A percentile compares a stretch with the other conserved stretches of the same genome.
These are phyloP conservation scores for Sporothrix curviconia DNA, from an alignment of 2,329 filamentous ascomycete species.

Conservation along the genomic window DNA sequence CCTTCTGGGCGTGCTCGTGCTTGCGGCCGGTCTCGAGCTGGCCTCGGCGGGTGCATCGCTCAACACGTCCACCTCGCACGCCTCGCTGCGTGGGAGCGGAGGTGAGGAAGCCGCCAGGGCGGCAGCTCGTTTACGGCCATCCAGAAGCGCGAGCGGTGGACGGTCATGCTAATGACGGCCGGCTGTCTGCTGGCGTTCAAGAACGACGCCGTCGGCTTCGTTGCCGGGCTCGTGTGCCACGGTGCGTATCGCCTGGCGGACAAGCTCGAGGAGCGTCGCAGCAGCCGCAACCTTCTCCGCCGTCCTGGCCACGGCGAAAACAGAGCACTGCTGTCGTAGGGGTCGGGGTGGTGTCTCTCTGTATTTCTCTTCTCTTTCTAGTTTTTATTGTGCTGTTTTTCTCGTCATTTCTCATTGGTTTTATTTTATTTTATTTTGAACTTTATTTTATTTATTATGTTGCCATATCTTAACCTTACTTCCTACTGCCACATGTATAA, in stretches of 20 bases:
- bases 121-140: slow-evolving; percentile 48
- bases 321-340: slow-evolving; percentile 24
- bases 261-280: slow-evolving; percentile 24
- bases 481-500: too few species aligned
- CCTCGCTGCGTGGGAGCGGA: too few species aligned
- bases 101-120: slow-evolving; percentile 16
- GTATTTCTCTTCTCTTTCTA: too few species aligned
- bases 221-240: slow-evolving; percentile 74
- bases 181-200: slow-evolving; percentile 76
- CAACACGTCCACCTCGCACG: slow-evolving; percentile 47
- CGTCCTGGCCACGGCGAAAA: slow-evolving; percentile 23
- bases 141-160: slow-evolving; percentile 71
- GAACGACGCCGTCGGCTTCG: slow-evolving; percentile 83
- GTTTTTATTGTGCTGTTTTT: too few species aligned
- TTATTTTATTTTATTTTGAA: too few species aligned
- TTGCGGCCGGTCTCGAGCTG: slow-evolving; percentile 82
- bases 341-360: too few species aligned
- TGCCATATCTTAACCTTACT: too few species aligned
- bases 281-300: background rate
- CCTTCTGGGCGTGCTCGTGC: slow-evolving; percentile 78
- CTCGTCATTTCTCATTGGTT: too few species aligned
- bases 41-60: slow-evolving; percentile 78
- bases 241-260: slow-evolving; percentile 52
- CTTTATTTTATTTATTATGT: too few species aligned
- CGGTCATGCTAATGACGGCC: slow-evolving; percentile 82